Evolutionary conservation across 192 early-diverging fungal genomes (phyloP), one percentile per base, ranked within the genome.

Genomic region (Spinellus fusiger): DNA sequence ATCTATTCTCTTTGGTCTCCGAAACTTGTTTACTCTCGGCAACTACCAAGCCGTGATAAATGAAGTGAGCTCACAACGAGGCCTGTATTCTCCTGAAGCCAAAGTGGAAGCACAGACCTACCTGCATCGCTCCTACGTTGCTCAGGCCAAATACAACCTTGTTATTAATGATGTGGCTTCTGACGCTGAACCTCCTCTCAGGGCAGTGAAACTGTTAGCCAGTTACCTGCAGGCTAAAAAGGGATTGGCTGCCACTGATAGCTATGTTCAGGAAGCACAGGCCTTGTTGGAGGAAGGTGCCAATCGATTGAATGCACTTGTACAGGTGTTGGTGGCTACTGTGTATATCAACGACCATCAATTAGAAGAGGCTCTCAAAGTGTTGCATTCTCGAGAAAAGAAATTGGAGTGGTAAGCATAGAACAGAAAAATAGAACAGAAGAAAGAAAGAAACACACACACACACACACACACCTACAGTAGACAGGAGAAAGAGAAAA

Each of bases 71-170:
- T 73, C 64, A 56, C 66, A 51, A 54, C 40, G 57, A 54, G 51
- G 32, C 56, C 61, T 55, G 49, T 61, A 73, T 9, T 59, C 78
- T 46, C 51, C 69, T 27, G 71, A 65, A 10, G 62, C 76, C 27
- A 75, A 81, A 28, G 58, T 74, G 8, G 85, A 91, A 57, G 80
- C 81, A 29, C 73, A 86, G 66, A 75, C 82, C 5, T 83, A 88
- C 13, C 78, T 92, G 47, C 87, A 88, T 71, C 88, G 94, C 23
- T 81, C 96, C 5, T 84, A 90, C 60, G 67, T 95, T 31, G 90
- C 87, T 37, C 92, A 87, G 65, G 83, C 83, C 57, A 83, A 90
- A 49, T 80, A 82, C 76, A 75, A 79, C 27, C 61, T 84, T 53
- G 86, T 90, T 22, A 71, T 90, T 18, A 65, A 73, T 54, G 89